phyloP scores from a whole-genome alignment of 75 land plant genomes.

The Sequoia sempervirens region DNA sequence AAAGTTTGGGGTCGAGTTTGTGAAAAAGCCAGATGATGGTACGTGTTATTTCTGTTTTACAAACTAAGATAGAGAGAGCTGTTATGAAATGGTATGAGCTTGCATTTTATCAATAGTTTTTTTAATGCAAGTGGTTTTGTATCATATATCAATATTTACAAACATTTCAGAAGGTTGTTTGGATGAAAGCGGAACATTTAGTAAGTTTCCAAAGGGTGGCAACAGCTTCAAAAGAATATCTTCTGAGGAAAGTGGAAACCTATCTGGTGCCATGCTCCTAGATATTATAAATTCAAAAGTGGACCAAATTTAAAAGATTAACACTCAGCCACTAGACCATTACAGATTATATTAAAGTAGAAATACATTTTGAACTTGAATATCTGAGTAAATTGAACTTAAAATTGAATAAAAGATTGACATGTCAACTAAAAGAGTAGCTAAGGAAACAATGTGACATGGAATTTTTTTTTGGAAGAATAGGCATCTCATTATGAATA shows the following conservation, averaged over 20 bases:
- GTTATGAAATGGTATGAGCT: background rate
- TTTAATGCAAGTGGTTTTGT: too few relatives aligned
- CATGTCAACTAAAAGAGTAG: background rate
- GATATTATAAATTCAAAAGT: background rate
- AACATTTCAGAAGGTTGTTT: background rate
- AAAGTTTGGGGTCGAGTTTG: slow-evolving; percentile 82
- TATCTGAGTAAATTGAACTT: background rate
- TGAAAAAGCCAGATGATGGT: slow-evolving; percentile 94
- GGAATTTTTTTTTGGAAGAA: background rate
- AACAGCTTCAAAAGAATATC: background rate
- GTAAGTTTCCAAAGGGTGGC: background rate
- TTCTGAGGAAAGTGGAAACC: background rate
- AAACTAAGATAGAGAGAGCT: background rate
- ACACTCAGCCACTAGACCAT: background rate
- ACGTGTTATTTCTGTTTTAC: slow-evolving; percentile 9
- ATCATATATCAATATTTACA: background rate
- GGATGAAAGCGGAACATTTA: background rate
- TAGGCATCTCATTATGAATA: background rate
- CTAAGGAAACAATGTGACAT: background rate
- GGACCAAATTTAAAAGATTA: background rate
- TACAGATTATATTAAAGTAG: background rate
- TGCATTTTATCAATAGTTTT: background rate
- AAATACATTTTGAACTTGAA: background rate
- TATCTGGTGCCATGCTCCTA: background rate
- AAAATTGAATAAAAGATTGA: background rate